phyloP scores from a whole-genome alignment of 2,329 filamentous ascomycete genomes.

The Talaromyces sp. region DNA sequence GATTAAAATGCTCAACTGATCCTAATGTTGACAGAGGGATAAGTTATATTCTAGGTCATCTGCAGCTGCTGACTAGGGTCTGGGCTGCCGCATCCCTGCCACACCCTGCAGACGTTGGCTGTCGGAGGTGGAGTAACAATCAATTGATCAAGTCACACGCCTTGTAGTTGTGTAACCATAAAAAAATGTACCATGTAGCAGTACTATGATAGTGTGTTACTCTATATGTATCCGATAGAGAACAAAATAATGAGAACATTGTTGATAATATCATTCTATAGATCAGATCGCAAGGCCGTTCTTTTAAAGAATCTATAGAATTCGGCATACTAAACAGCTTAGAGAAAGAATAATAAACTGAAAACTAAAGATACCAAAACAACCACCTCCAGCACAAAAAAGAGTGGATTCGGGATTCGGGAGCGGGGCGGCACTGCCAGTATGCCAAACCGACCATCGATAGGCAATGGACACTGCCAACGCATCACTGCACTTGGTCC shows the following conservation, averaged over 20 bases:
- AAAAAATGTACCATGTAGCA: neutral
- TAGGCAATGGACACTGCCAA: conserved; percentile 18
- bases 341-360: too few relatives aligned
- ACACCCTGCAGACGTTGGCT: neutral
- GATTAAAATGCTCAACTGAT: neutral
- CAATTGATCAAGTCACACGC: neutral
- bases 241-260: neutral
- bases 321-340: too few relatives aligned
- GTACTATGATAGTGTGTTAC: too few relatives aligned
- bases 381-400: too few relatives aligned
- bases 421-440: too few relatives aligned
- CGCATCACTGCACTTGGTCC: conserved; percentile 19
- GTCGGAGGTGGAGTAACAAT: neutral
- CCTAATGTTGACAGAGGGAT: neutral
- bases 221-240: too few relatives aligned
- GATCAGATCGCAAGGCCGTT: too few relatives aligned
- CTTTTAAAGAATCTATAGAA: too few relatives aligned
- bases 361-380: too few relatives aligned
- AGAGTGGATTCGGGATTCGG: neutral
- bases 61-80: neutral
- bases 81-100: neutral
- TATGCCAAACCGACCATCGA: neutral
- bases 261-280: too few relatives aligned
- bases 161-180: neutral
- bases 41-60: neutral